phyloP scores from a whole-genome alignment of 163 green algal genomes.

The Trebouxia gelatinosa region DNA sequence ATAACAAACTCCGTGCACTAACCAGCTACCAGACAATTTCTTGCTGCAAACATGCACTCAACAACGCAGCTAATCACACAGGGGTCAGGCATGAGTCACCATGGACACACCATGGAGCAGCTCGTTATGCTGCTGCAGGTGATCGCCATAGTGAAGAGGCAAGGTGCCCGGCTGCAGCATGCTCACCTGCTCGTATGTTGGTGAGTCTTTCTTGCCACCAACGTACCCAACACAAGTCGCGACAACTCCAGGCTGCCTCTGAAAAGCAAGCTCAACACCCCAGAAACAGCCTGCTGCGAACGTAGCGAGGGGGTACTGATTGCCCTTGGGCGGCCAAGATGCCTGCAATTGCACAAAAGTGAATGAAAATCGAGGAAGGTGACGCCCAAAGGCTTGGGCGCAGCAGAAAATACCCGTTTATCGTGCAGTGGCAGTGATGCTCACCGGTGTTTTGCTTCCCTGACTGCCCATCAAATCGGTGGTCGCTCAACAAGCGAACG shows the following conservation, averaged over 20 bases:
- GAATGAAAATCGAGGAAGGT: not conserved
- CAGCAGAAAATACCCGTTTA: not conserved
- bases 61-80: no score
- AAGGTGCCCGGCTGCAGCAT: no score
- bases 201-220: slow-evolving; percentile 42
- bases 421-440: not conserved
- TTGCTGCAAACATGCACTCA: no score
- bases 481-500: no score
- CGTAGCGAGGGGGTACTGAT: slow-evolving; percentile 2
- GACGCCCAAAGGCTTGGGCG: not conserved
- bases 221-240: slow-evolving; percentile 64
- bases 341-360: slow-evolving; percentile 9
- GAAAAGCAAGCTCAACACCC: slow-evolving; percentile 72
- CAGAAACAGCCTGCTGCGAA: slow-evolving; percentile 62
- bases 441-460: slow-evolving; percentile 14
- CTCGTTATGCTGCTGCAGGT: no score
- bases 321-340: slow-evolving; percentile 23
- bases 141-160: no score
- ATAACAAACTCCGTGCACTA: no score
- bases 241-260: slow-evolving; percentile 68
- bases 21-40: no score
- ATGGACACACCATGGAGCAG: no score
- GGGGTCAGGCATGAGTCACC: no score
- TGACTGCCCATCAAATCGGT: slow-evolving; percentile 25
- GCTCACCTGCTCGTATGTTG: slow-evolving; percentile 29